Evolutionary conservation across 495 filamentous ascomycete genomes (phyloP).

Genomic region (Tuber brumale): DNA sequence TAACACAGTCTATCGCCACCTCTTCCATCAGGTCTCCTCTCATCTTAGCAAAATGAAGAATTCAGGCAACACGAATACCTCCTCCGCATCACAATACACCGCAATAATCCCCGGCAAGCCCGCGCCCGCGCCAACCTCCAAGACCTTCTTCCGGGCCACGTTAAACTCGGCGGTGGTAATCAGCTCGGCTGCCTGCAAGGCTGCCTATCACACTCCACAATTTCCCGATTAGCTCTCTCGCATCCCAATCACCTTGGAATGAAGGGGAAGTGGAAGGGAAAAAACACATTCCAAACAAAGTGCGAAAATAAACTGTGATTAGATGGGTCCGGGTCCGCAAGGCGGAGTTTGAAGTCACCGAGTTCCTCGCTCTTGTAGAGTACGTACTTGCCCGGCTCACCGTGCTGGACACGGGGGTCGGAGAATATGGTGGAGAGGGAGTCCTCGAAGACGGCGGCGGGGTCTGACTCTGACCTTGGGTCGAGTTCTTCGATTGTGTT

Average conservation of each 20-base stretch:
- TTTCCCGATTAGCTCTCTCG: not conserved
- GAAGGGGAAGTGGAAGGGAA: not conserved
- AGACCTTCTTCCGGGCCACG: constrained; percentile 44
- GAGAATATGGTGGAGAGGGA: constrained; percentile 67
- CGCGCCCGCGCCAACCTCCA: constrained; percentile 61
- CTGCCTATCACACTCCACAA: constrained; percentile 19
- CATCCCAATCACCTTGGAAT: not conserved
- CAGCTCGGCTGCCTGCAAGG: constrained; percentile 37
- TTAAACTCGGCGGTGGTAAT: constrained; percentile 31
- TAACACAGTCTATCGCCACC: constrained; percentile 45
- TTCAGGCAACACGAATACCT: constrained; percentile 25
- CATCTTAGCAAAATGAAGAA: not conserved
- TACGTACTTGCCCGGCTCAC: constrained; percentile 60
- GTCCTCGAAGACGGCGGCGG: constrained; percentile 31
- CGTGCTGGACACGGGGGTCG: constrained; percentile 68
- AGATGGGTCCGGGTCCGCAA: constrained; percentile 54
- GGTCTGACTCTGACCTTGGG: constrained; percentile 14
- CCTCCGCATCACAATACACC: constrained; percentile 56
- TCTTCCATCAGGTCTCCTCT: constrained; percentile 8
- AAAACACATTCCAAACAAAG: constrained; percentile 66
- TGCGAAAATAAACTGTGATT: constrained; percentile 66
- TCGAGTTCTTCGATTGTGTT: constrained; percentile 29
- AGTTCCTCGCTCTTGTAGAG: constrained; percentile 50
- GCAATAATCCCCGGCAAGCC: constrained; percentile 67
- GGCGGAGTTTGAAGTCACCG: constrained; percentile 46